Conservation (phyloP, 2,329 filamentous ascomycete genomes). For the Colletotrichum sp. region DNA sequence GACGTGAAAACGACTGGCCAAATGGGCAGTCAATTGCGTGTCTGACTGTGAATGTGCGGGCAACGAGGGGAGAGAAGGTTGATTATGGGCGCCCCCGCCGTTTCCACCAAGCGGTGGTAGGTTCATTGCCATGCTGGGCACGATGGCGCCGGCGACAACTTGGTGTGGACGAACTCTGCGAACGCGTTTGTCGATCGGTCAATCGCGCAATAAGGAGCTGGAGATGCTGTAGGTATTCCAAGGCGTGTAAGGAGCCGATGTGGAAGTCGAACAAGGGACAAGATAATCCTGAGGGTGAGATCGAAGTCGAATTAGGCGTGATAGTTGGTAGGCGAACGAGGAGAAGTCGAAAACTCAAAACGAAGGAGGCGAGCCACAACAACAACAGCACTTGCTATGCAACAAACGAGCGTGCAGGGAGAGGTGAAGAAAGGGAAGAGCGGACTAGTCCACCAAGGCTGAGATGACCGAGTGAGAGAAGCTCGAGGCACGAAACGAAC, state of each 20-base stretch:
- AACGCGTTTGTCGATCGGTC: neutral
- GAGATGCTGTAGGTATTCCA: neutral
- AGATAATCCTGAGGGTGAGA: neutral
- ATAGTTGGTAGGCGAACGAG: neutral
- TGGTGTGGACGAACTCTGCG: neutral
- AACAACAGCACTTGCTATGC: neutral
- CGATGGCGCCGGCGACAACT: slow-evolving; percentile 16
- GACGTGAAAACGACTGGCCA: slow-evolving; percentile 91
- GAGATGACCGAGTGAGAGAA: slow-evolving; percentile 2
- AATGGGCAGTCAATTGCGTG: slow-evolving; percentile 79
- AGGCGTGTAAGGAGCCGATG: neutral
- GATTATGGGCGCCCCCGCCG: slow-evolving; percentile 71
- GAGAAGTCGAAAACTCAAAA: slow-evolving; percentile 5
- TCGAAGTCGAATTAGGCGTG: slow-evolving; percentile 11
- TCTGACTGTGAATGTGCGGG: slow-evolving; percentile 83
- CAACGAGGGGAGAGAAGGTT: slow-evolving; percentile 86
- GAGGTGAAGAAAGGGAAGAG: neutral
- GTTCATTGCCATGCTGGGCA: slow-evolving; percentile 65
- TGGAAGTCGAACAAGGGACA: neutral
- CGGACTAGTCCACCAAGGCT: neutral
- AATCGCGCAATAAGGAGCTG: neutral
- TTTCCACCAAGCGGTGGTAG: slow-evolving; percentile 53
- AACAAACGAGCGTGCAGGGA: slow-evolving; percentile 17
- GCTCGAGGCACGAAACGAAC: slow-evolving; percentile 6
- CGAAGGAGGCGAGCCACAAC: neutral